These are phyloP conservation scores for Scutellaria baicalensis DNA, from an alignment of 257 asterid species.

Conservation along the genomic window DNA sequence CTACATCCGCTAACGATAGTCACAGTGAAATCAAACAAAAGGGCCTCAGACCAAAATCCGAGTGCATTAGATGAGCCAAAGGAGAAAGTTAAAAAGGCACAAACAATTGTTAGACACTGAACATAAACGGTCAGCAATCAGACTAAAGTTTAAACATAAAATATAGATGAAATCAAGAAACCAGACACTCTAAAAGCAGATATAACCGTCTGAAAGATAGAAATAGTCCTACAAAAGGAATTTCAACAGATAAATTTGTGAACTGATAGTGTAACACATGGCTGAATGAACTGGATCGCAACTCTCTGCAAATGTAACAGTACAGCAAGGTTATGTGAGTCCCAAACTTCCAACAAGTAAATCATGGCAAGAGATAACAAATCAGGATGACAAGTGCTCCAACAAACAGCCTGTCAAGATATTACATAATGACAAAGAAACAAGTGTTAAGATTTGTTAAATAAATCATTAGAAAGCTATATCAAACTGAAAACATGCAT, in stretches of 20 bases:
- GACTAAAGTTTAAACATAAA: slow-evolving; percentile 23
- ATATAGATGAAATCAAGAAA: slow-evolving; percentile 18
- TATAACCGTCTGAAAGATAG: slow-evolving; percentile 32
- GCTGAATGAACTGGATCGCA: slow-evolving; percentile 27
- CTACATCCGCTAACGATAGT: slow-evolving; percentile 28
- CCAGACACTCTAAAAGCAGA: slow-evolving; percentile 33
- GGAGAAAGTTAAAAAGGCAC: slow-evolving; percentile 12
- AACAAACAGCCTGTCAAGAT: slow-evolving; percentile 82
- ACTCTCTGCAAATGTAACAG: slow-evolving; percentile 95
- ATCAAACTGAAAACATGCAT: slow-evolving; percentile 15
- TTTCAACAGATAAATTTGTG: slow-evolving; percentile 32
- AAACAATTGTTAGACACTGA: slow-evolving; percentile 19
- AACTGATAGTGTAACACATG: slow-evolving; percentile 28
- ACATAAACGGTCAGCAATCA: slow-evolving; percentile 35
- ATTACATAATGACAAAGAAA: slow-evolving; percentile 38
- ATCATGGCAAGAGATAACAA: slow-evolving; percentile 80
- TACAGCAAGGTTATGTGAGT: slow-evolving; percentile 97
- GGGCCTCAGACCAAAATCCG: slow-evolving; percentile 6
- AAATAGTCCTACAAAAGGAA: slow-evolving; percentile 44
- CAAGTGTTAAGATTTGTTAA: slow-evolving; percentile 28
- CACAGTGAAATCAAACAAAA: slow-evolving; percentile 10
- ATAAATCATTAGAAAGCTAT: slow-evolving; percentile 1
- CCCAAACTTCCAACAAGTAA: slow-evolving; percentile 95
- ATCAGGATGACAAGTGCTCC: slow-evolving; percentile 91
- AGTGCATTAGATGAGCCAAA: slow-evolving; percentile 21